Percentiles rank a stretch among this genome's conserved stretches.
Evolutionary conservation across 345 rosid genomes (phyloP).

Genomic region (Sapria himalayana): DNA sequence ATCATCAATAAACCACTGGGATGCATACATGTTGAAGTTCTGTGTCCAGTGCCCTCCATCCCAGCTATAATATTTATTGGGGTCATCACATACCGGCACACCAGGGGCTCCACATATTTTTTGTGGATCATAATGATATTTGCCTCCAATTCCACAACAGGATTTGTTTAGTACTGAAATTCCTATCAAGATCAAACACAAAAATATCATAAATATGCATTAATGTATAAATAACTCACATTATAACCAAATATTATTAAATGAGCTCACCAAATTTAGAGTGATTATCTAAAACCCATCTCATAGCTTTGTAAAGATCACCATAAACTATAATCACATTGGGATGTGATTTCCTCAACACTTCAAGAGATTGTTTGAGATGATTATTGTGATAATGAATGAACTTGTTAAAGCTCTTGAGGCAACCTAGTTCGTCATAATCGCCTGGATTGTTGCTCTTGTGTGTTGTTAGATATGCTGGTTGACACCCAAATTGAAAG

Average conservation of each 20-base stretch:
- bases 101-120: constrained; percentile 10
- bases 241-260: constrained; percentile 3
- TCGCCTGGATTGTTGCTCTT: constrained; percentile 2
- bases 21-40: no score
- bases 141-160: constrained; percentile 11
- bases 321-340: constrained; percentile 6
- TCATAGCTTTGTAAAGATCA: constrained; percentile 6
- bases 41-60: constrained; percentile 17
- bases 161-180: constrained; percentile 7
- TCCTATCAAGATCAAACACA: no score
- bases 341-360: constrained; percentile 1
- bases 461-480: constrained; percentile 3
- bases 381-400: constrained; percentile 5
- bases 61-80: constrained; percentile 9
- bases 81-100: constrained; percentile 8
- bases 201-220: no score
- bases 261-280: not conserved
- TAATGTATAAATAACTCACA: no score
- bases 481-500: constrained; percentile 6
- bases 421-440: constrained; percentile 6
- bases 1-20: no score
- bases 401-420: constrained; percentile 3
- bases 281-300: constrained; percentile 3
- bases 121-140: constrained; percentile 3
- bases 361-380: constrained; percentile 10